These are phyloP conservation scores for Candida qinlingensis DNA, from an alignment of 805 yeast species.

Conservation along the genomic window DNA sequence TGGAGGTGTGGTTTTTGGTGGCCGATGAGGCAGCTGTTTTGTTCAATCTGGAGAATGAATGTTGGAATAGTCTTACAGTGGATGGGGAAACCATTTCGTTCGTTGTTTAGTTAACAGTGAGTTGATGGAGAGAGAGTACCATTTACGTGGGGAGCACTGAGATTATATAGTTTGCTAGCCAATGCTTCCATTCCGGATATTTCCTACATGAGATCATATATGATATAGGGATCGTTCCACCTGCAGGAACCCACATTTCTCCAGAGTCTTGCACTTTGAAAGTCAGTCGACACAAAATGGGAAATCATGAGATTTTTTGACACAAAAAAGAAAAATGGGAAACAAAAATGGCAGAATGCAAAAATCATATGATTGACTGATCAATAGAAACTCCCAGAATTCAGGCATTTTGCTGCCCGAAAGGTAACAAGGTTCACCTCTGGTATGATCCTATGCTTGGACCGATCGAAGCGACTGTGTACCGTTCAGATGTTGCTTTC, in stretches of 20 bases:
- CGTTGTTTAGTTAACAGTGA: too few relatives aligned
- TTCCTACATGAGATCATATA: neutral
- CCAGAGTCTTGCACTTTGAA: neutral
- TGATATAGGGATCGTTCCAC: neutral
- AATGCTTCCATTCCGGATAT: too few relatives aligned
- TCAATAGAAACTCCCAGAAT: too few relatives aligned
- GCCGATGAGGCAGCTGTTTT: conserved; percentile 14
- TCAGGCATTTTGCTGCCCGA: too few relatives aligned
- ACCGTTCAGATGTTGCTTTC: too few relatives aligned
- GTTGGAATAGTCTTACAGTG: conserved; percentile 18
- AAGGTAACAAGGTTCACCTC: too few relatives aligned
- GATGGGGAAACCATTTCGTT: conserved; percentile 23
- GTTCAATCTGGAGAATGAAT: conserved; percentile 19
- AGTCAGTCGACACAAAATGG: neutral
- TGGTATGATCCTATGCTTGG: too few relatives aligned
- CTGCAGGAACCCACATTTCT: too few relatives aligned
- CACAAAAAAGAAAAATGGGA: neutral
- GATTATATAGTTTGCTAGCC: too few relatives aligned
- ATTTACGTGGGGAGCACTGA: too few relatives aligned
- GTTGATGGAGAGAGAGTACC: neutral
- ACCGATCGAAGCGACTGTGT: too few relatives aligned
- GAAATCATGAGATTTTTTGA: neutral
- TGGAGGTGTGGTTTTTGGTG: conserved; percentile 1
- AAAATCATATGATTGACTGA: too few relatives aligned
- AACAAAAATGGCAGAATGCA: neutral